Conservation (phyloP, 1,139 yeast species). For the Hyphopichia pseudoburtonii region DNA sequence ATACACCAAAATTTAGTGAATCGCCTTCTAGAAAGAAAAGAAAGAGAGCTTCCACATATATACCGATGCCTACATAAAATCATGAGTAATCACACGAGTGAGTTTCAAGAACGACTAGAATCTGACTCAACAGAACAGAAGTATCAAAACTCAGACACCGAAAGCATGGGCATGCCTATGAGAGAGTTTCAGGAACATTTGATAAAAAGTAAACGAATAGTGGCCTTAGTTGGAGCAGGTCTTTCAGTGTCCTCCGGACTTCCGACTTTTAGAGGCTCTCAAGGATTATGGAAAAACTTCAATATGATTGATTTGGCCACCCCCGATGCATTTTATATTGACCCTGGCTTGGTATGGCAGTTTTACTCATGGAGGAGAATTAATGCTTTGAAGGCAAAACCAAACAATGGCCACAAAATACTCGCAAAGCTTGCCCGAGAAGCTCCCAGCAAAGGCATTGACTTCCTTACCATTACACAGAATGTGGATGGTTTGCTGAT, state of each 20-base stretch:
- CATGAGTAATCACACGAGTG: too few species aligned
- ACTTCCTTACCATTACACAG: slow-evolving; percentile 71
- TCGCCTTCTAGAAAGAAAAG: too few species aligned
- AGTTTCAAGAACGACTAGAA: too few species aligned
- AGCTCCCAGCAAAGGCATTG: slow-evolving; percentile 14
- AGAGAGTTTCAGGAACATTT: slow-evolving; percentile 60
- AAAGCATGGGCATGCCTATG: too few species aligned
- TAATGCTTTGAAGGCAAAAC: slow-evolving; percentile 63
- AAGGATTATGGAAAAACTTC: slow-evolving; percentile 76
- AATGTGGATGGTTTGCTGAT: slow-evolving; percentile 76
- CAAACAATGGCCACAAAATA: slow-evolving; percentile 73
- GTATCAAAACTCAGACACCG: too few species aligned
- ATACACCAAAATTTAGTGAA: too few species aligned
- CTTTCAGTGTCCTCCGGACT: slow-evolving; percentile 76
- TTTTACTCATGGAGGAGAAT: slow-evolving; percentile 72
- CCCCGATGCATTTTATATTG: slow-evolving; percentile 81
- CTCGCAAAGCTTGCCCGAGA: slow-evolving; percentile 49
- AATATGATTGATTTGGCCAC: slow-evolving; percentile 85
- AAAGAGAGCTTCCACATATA: too few species aligned
- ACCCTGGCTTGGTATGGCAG: slow-evolving; percentile 90
- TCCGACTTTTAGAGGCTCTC: slow-evolving; percentile 69
- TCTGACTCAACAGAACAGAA: too few species aligned
- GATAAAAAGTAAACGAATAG: slow-evolving; percentile 50
- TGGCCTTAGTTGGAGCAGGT: slow-evolving; percentile 86
- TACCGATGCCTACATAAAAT: too few species aligned